Evolutionary conservation across 1,284 basidiomycete genomes (phyloP), one percentile per base, ranked within the genome.

Genomic region (Ceratobasidium sp.): DNA sequence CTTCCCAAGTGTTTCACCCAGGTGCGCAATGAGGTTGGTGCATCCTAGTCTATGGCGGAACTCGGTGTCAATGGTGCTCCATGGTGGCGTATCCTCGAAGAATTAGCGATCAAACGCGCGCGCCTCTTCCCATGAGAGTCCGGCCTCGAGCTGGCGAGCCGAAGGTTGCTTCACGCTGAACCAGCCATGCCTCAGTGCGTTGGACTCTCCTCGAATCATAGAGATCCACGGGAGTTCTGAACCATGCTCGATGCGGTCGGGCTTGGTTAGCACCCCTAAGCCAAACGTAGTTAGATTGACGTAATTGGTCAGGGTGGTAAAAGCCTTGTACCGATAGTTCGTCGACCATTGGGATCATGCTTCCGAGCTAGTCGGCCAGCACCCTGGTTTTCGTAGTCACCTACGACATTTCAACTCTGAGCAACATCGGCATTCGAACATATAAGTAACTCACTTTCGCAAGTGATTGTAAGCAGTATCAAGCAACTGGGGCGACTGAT

Each of bases 181-280:
- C 91, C 92, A 94, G 9, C 90, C 89, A 75, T 92, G 88, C 25
- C 67, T 73, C 0, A 92, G 84, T 0, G 87, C 80, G 68, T 90
- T 88, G 11, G 85, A 85, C 54, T 90, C 88, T 76, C 90, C 88
- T 7, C 86, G 84, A 37, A 92, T 87, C 61, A 91, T 87, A 0
- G 82, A 81, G 8, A 92, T 77, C 93, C 92, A 94, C 0, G 79
- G 80, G 0, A 81, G 79, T 78, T 93, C 90, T 40, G 92, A 90
- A 0, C 91, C 92, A 0, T 80, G 6, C 0, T 88, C 88, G 62
- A 94, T 92, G 3, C 90, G 88, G 80, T 95, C 93, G 0, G 92
- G 91, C 81, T 94, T 95, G 0, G 93, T 95, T n/a, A 95, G 85
- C 19, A 95, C 92, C 75, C 92, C 93, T 94, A 46, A 40, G 49